A percentile compares a stretch with the other conserved stretches of the same genome.
Conservation (phyloP, 176 grass and related monocot genomes). For the Pontederia crassipes region DNA sequence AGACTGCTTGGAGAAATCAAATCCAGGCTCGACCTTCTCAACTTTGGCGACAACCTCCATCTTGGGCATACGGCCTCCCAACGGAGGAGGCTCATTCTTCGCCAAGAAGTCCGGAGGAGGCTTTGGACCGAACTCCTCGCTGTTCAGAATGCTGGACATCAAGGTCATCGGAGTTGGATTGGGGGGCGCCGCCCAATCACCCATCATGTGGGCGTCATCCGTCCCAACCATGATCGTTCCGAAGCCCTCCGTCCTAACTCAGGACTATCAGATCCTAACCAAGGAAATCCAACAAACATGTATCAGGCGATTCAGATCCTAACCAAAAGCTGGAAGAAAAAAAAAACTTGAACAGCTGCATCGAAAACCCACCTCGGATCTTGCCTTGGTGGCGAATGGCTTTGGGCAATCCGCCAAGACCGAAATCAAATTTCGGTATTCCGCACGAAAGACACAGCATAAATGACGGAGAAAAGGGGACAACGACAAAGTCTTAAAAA, state of each 20-base stretch:
- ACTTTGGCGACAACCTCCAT: constrained; percentile 18
- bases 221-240: constrained; percentile 23
- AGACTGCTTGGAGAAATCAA: constrained; percentile 26
- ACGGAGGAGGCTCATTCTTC: constrained; percentile 28
- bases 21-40: constrained; percentile 20
- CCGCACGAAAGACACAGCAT: too few species aligned
- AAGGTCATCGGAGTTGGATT: constrained; percentile 62
- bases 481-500: neutral
- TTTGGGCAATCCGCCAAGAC: too few species aligned
- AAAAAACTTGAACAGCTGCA: too few species aligned
- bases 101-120: constrained; percentile 31
- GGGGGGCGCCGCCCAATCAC: constrained; percentile 56
- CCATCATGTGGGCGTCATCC: constrained; percentile 39
- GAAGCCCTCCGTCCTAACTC: neutral
- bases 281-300: constrained; percentile 6
- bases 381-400: too few species aligned
- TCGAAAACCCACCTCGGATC: too few species aligned
- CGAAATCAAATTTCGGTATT: too few species aligned
- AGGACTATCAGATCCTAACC: constrained; percentile 23
- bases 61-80: constrained; percentile 24
- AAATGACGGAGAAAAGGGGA: too few species aligned
- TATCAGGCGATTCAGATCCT: neutral
- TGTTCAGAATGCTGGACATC: constrained; percentile 56
- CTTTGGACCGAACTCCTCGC: constrained; percentile 50
- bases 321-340: too few species aligned